These are phyloP conservation scores for Phytophthora pluvialis DNA, from an alignment of 352 stramenopile species.

Conservation along the genomic window DNA sequence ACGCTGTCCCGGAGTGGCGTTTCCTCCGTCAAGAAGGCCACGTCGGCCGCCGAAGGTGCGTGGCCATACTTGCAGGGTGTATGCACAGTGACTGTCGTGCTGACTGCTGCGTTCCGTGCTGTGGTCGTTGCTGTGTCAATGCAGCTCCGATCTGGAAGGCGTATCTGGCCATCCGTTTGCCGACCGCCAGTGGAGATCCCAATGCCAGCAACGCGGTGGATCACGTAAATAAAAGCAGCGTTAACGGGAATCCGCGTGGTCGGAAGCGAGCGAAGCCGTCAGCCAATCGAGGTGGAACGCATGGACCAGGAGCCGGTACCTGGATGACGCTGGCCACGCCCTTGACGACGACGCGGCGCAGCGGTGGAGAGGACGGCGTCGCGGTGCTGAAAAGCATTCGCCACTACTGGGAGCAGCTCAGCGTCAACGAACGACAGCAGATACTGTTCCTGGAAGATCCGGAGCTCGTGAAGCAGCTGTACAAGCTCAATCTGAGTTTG, in stretches of 20 bases:
- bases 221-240: background rate
- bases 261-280: conserved; percentile 56
- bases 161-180: conserved; percentile 59
- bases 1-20: conserved; percentile 17
- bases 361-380: conserved; percentile 20
- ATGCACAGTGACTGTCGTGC: background rate
- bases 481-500: conserved; percentile 88
- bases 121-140: conserved; percentile 4
- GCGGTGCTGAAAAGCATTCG: conserved; percentile 43
- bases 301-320: conserved; percentile 11
- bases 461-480: conserved; percentile 86
- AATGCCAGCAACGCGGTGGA: conserved; percentile 7
- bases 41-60: conserved; percentile 35
- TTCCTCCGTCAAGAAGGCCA: conserved; percentile 39
- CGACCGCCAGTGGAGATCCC: conserved; percentile 18
- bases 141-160: conserved; percentile 74
- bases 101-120: conserved; percentile 8
- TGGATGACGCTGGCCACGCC: conserved; percentile 38
- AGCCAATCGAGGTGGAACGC: conserved; percentile 8
- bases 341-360: conserved; percentile 16
- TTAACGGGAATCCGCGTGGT: conserved; percentile 8
- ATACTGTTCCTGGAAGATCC: conserved; percentile 83
- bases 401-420: conserved; percentile 75
- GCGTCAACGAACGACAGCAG: conserved; percentile 67
- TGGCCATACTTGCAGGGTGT: background rate